Evolutionary conservation across 2,329 filamentous ascomycete species (phyloP).

Genomic region (Neoscytalidium dimidiatum): DNA sequence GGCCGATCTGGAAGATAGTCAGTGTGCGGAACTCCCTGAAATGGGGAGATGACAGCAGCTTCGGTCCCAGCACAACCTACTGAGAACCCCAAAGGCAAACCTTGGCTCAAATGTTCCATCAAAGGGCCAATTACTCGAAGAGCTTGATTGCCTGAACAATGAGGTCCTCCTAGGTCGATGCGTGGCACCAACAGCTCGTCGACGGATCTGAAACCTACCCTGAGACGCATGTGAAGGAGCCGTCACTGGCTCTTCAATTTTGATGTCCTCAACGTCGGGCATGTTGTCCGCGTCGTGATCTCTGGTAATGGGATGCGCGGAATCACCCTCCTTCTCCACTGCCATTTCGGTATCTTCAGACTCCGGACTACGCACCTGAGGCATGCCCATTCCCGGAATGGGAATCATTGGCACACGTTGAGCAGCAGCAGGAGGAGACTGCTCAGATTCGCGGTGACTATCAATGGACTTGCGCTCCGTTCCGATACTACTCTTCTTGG

Average conservation of each 20-base stretch:
- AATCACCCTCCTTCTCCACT: constrained; percentile 55
- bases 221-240: constrained; percentile 47
- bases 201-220: constrained; percentile 50
- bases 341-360: constrained; percentile 43
- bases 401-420: constrained; percentile 58
- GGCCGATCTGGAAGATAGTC: constrained; percentile 41
- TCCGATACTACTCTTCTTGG: constrained; percentile 48
- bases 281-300: constrained; percentile 49
- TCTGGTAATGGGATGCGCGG: constrained; percentile 44
- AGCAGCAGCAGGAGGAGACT: constrained; percentile 25
- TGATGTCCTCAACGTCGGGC: constrained; percentile 57
- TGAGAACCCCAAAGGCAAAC: constrained; percentile 40
- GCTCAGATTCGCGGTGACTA: constrained; percentile 26
- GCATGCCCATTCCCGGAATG: constrained; percentile 70
- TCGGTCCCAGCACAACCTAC: constrained; percentile 32
- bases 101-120: constrained; percentile 37
- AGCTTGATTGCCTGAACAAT: constrained; percentile 30
- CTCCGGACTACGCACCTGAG: constrained; percentile 49
- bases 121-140: constrained; percentile 34
- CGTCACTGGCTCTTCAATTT: constrained; percentile 44
- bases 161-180: constrained; percentile 28
- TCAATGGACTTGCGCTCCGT: constrained; percentile 38
- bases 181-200: constrained; percentile 29
- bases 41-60: neutral
- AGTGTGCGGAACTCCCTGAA: neutral